Evolutionary conservation across 139 green algal genomes (phyloP), one percentile per base, ranked within the genome.

Genomic region (Coccomyxa sp.): DNA sequence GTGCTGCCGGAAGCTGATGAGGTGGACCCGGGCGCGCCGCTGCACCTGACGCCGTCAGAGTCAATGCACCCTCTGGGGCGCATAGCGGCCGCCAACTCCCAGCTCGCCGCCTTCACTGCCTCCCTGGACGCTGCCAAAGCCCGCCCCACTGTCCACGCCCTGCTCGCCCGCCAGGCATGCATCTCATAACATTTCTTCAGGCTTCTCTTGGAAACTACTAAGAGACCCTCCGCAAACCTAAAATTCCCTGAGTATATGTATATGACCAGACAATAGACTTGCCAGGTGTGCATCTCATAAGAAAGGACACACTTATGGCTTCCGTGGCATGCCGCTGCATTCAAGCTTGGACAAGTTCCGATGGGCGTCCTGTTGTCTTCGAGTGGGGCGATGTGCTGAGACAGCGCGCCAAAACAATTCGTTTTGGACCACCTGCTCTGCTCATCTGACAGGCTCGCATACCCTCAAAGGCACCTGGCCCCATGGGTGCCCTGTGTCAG

Each of bases 61-160:
- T 25, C 28, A 14, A 28, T 80, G 76, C 30, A 58, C 31, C 17
- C 14, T 0, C 15, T 27, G 16, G 76, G 31, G 16, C 76, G 76
- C 76, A 80, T 80, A 4, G 76, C 76, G 4, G 76, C 76, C 76
- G 76, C 76, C 76, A 80, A 80, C 30, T 28, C 76, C 14, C 76
- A 80, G 76, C 76, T 80, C 16, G 13, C 13, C 76, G 76, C 31
- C 4, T 80, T 80, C 76, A 28, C 15, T 0, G 76, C 76, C 23
- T n/a, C 30, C 15, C 76, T 80, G 16, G 58, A 21, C 31, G 30
- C 30, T 1, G 76, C 28, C 16, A 78, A 28, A 25, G 71, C 71
- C 71, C 23, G 14, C 23, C 71, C n/a, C 27, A 38, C 71, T 25
- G 71, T 78, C 27, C 25, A 16, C 23, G 27, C 27, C 12, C 71